Conservation (phyloP, 768 basidiomycete species). For the Inosperma sp. region DNA sequence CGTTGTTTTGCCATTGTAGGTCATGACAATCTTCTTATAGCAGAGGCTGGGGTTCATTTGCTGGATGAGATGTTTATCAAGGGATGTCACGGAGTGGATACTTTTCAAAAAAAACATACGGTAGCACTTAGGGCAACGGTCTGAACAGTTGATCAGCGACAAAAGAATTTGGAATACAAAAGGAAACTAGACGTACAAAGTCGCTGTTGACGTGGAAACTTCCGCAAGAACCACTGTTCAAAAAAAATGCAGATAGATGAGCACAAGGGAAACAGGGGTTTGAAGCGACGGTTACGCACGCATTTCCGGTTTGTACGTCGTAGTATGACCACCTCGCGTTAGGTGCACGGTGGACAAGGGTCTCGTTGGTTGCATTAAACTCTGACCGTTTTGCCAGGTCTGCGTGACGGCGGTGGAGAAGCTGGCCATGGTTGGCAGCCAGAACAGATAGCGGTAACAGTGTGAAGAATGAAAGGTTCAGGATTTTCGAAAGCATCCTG, state of each 20-base stretch:
- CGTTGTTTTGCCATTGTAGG: constrained; percentile 51
- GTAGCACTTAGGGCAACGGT: constrained; percentile 46
- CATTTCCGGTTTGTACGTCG: constrained; percentile 29
- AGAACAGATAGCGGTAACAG: constrained; percentile 34
- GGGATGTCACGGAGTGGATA: constrained; percentile 16
- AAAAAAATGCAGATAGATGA: not conserved
- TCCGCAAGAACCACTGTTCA: constrained; percentile 30
- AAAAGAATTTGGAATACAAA: not conserved
- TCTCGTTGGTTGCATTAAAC: constrained; percentile 34
- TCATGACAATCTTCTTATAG: constrained; percentile 57
- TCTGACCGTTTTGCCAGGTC: constrained; percentile 46
- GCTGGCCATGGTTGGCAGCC: constrained; percentile 30
- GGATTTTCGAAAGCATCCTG: constrained; percentile 21
- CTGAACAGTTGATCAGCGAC: constrained; percentile 26
- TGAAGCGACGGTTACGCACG: constrained; percentile 16
- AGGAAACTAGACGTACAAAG: constrained; percentile 28
- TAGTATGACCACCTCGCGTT: constrained; percentile 51
- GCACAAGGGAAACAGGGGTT: constrained; percentile 4
- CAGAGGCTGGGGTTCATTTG: constrained; percentile 57
- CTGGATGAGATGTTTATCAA: constrained; percentile 29
- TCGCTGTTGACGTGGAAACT: constrained; percentile 22
- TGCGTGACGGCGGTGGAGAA: constrained; percentile 39
- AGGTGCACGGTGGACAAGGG: constrained; percentile 35
- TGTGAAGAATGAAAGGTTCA: constrained; percentile 27
- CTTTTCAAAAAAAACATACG: constrained; percentile 27